phyloP scores from a whole-genome alignment of 1,284 basidiomycete species.

The Irpex sp. region DNA sequence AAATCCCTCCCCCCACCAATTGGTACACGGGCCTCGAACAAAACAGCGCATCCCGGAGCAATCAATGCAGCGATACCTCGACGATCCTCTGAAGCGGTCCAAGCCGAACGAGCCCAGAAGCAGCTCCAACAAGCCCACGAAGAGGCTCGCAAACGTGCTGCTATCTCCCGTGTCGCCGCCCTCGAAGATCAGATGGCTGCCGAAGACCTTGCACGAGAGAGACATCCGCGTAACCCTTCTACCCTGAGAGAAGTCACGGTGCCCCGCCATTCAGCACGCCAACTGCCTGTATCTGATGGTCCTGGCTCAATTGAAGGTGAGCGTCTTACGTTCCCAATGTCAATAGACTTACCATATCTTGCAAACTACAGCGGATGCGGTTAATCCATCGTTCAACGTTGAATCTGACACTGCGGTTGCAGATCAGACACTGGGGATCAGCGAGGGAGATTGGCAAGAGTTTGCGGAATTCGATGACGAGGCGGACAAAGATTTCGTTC shows the following conservation, averaged over 20 bases:
- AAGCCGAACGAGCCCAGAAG: background rate
- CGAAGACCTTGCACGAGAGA: background rate
- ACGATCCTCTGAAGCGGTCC: background rate
- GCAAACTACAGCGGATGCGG: background rate
- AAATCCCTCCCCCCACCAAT: background rate
- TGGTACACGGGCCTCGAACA: background rate
- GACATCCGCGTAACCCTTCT: background rate
- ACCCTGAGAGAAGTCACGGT: background rate
- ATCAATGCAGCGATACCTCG: background rate
- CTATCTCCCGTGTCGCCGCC: background rate
- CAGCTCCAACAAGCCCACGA: too few species aligned
- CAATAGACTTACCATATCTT: background rate
- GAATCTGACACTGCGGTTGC: too few species aligned
- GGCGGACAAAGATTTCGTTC: background rate
- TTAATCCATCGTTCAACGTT: too few species aligned
- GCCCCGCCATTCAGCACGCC: background rate
- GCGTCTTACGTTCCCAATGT: background rate
- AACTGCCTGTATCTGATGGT: too few species aligned
- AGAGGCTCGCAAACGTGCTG: too few species aligned
- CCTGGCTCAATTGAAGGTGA: background rate
- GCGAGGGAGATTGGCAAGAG: too few species aligned
- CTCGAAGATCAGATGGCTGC: background rate
- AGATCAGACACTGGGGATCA: background rate
- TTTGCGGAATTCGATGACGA: background rate
- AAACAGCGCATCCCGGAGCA: background rate